A percentile compares a stretch with the other conserved stretches of the same genome.
phyloP scores from a whole-genome alignment of 352 stramenopile genomes.

The Phytophthora sojae region DNA sequence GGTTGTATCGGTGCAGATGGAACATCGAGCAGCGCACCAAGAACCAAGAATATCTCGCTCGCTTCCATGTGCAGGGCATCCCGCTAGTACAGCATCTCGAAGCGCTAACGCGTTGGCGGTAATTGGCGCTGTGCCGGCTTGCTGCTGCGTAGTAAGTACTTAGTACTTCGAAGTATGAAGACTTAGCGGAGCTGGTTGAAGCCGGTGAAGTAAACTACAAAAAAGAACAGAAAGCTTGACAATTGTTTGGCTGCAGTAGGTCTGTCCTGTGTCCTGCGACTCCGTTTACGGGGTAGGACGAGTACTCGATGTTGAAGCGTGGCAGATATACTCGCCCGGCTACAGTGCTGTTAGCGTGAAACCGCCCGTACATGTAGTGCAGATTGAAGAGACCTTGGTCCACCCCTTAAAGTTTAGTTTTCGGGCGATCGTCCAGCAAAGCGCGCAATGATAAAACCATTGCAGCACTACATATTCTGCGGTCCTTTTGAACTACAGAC shows the following conservation, averaged over 20 bases:
- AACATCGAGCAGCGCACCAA: slow-evolving; percentile 58
- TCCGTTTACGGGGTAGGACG: neutral
- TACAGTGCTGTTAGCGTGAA: neutral
- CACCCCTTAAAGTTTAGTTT: neutral
- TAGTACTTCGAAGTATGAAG: neutral
- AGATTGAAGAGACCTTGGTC: slow-evolving; percentile 2
- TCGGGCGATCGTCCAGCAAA: neutral
- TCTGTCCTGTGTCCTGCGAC: neutral
- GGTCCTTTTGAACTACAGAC: too few species aligned
- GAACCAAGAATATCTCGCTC: slow-evolving; percentile 59
- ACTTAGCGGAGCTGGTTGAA: neutral
- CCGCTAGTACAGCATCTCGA: slow-evolving; percentile 71
- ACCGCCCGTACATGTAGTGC: neutral
- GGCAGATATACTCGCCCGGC: too few species aligned
- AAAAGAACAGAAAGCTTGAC: neutral
- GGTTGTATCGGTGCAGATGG: slow-evolving; percentile 42
- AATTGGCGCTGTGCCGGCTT: slow-evolving; percentile 5
- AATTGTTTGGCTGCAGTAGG: neutral
- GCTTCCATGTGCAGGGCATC: slow-evolving; percentile 72
- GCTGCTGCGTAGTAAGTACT: neutral
- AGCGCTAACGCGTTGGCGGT: slow-evolving; percentile 47
- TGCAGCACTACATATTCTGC: too few species aligned
- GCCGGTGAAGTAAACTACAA: slow-evolving; percentile 11
- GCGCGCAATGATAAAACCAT: neutral
- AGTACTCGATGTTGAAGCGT: neutral